phyloP scores from a whole-genome alignment of 805 yeast species.

The Geotrichum ghanense region DNA sequence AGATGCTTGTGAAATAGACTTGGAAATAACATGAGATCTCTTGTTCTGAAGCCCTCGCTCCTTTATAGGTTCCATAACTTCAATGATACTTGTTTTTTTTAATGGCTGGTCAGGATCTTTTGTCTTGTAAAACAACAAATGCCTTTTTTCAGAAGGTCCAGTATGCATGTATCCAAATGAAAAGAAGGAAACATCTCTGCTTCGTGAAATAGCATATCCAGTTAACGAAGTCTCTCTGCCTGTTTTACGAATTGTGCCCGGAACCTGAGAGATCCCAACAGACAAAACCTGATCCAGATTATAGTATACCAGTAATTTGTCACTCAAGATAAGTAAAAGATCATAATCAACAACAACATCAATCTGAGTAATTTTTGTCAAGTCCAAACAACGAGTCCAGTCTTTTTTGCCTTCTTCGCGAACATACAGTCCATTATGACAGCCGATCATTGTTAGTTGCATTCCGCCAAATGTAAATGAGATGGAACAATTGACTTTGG shows the following conservation, averaged over 20 bases:
- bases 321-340: constrained; percentile 47
- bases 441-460: constrained; percentile 23
- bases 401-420: constrained; percentile 19
- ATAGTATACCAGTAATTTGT: constrained; percentile 47
- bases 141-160: constrained; percentile 35
- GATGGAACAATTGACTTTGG: constrained; percentile 32
- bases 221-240: constrained; percentile 12
- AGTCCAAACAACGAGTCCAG: constrained; percentile 51
- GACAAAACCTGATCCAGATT: constrained; percentile 47
- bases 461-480: constrained; percentile 34
- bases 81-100: constrained; percentile 30
- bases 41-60: constrained; percentile 21
- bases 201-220: constrained; percentile 35
- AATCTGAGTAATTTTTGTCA: constrained; percentile 44
- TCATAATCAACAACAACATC: constrained; percentile 47
- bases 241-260: background rate
- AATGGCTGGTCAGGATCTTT: constrained; percentile 37
- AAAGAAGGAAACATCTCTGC: constrained; percentile 43
- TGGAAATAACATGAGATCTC: constrained; percentile 17
- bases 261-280: background rate
- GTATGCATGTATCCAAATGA: constrained; percentile 48
- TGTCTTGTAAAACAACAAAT: constrained; percentile 45
- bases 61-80: constrained; percentile 43
- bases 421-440: constrained; percentile 16
- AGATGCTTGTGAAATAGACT: constrained; percentile 13